phyloP scores from a whole-genome alignment of 2,329 filamentous ascomycete genomes.

The Beauveria sp. region DNA sequence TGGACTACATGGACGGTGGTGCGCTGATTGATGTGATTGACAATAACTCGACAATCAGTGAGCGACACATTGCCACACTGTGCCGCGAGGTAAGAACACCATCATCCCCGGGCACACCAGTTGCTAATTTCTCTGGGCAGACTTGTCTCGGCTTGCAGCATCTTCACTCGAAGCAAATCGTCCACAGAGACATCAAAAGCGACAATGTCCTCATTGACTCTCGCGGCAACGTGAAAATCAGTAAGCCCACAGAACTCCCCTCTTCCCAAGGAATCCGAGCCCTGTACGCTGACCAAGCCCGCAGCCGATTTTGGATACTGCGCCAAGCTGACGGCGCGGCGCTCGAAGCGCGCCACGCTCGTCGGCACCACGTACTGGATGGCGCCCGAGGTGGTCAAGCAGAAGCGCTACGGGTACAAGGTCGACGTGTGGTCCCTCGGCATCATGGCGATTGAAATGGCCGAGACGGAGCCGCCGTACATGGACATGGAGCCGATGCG shows the following conservation, averaged over 20 bases:
- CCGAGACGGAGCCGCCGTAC: slow-evolving; percentile 95
- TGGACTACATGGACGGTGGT: slow-evolving; percentile 99
- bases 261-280: no score
- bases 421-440: slow-evolving; percentile 98
- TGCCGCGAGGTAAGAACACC: slow-evolving; percentile 72
- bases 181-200: slow-evolving; percentile 98
- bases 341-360: slow-evolving; percentile 97
- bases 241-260: slow-evolving; percentile 44
- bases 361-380: slow-evolving; percentile 99
- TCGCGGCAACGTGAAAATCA: slow-evolving; percentile 94
- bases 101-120: slow-evolving; percentile 9
- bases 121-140: slow-evolving; percentile 37
- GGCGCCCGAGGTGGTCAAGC: slow-evolving; percentile 98
- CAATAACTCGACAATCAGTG: slow-evolving; percentile 86
- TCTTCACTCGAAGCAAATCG: slow-evolving; percentile 91
- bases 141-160: slow-evolving; percentile 93
- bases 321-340: slow-evolving; percentile 92
- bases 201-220: slow-evolving; percentile 95
- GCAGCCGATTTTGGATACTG: slow-evolving; percentile 98
- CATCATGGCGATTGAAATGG: slow-evolving; percentile 99
- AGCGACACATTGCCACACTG: slow-evolving; percentile 96
- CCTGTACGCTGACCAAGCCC: no score
- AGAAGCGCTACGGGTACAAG: slow-evolving; percentile 97
- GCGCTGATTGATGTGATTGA: slow-evolving; percentile 97
- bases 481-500: slow-evolving; percentile 97